Evolutionary conservation across 345 rosid species (phyloP), one percentile per base, ranked within the genome.

Genomic region (Combretum micranthum): DNA sequence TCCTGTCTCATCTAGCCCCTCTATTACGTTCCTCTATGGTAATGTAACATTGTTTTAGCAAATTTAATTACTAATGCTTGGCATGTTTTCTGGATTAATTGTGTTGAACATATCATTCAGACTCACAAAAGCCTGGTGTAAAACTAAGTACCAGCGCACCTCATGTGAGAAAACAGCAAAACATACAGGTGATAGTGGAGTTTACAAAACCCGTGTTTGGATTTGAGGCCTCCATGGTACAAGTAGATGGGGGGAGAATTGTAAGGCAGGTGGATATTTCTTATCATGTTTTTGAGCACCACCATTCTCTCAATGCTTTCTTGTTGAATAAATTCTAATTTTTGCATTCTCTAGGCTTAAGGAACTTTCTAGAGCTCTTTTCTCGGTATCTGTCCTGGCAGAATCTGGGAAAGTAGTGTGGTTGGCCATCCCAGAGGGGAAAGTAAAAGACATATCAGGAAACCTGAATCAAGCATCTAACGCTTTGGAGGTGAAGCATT

Each of bases 201-300:
- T 80, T 80, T 56, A 71, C 80, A 20, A 77, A 80, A 76, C 85
- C 85, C 18, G 85, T 80, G 65, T 77, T 80, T 37, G 74, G 78
- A 16, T 80, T 77, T 61, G 70, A 69, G 52, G 73, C 72, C 43
- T 67, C 80, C 53, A 63, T 63, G 70, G 64, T 80, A 37, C 56
- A 72, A 46, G 78, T 80, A 47, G 54, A 48, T 26, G 82, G 85
- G 50, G 85, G 82, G 61, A 72, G 60, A 72, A 55, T 80, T 63
- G 69, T 66, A 77, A 80, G 85, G 85, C 80, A 80, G 80, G 85
- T 77, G 78, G 68, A 69, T 39, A 66, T 53, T 63, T 32, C 54
- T 32, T 32, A 32, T 32, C 39, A 32, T 32, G 32, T 32, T 32
- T 32, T 7, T 7, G 63, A 56, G 49, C 46, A 42, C 56, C 50